Evolutionary conservation across 805 yeast species (phyloP), one percentile per base, ranked within the genome.

Genomic region (Pichia kluyveri): DNA sequence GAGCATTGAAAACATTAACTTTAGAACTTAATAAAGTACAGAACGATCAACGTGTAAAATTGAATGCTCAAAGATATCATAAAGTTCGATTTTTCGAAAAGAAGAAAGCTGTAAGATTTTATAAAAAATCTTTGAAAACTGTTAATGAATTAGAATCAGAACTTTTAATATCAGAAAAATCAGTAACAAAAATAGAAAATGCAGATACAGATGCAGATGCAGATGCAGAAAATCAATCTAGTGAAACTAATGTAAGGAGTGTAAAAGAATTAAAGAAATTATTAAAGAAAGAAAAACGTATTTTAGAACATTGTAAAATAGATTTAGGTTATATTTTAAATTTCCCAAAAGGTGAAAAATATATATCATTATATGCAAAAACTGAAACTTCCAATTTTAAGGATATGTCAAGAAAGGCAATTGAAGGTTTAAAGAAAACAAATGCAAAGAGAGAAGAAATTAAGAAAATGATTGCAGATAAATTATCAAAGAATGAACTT

Each of bases 1-100:
- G 70, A 50, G 70, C 70, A 18, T 65, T 78, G 48, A 69, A 72
- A 50, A 77, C 78, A 3, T 65, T 78, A 41, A 60, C 67, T 30
- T 60, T 68, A 11, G 81, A 78, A 54, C 63, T 78, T 41, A 69
- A 68, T 34, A 68, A 67, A 42, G 69, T 68, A 26, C 70, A 70
- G 48, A 49, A 60, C 40, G 64, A 66, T 40, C 60, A 70, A 42
- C 70, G 68, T 54, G 70, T 74, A 1, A 70, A 68, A 53, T 68
- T 58, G 28, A 65, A 57, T 63, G 70, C 87, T 12, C 76, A 80
- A 55, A 86, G 83, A 67, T 93, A 93, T 63, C 96, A 88, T 61
- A 89, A 88, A 90, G 88, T 93, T 43, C 76, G 91, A 55, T 93
- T 93, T 61, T 87, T 93, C 53, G 98, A 90, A 65, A 79, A 76